Conservation (phyloP, 2,329 filamentous ascomycete genomes). For the Penicillium rolfsii region DNA sequence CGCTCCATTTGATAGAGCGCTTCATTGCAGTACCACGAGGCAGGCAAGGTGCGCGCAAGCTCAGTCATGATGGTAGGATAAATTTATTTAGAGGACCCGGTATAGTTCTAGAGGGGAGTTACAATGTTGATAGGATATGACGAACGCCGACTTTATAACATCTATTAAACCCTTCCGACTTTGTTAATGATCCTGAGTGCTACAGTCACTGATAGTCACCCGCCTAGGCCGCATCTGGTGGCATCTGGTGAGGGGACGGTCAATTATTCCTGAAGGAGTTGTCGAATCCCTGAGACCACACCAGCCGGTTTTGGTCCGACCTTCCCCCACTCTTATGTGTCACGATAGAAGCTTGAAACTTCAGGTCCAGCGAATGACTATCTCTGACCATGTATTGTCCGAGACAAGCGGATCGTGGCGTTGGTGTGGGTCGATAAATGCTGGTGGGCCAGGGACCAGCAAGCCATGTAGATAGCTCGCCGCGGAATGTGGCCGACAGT, state of each 20-base stretch:
- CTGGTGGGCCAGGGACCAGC: neutral
- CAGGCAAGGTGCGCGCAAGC: slow-evolving; percentile 51
- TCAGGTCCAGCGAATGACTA: neutral
- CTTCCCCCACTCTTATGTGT: slow-evolving; percentile 4
- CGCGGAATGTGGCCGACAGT: neutral
- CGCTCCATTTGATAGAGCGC: slow-evolving; percentile 56
- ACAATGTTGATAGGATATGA: neutral
- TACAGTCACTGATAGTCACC: slow-evolving; percentile 6
- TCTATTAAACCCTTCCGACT: neutral
- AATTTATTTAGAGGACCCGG: neutral
- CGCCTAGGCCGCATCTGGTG: slow-evolving; percentile 11
- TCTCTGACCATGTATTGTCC: slow-evolving; percentile 2
- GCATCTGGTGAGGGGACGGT: slow-evolving; percentile 16
- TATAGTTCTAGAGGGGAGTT: neutral
- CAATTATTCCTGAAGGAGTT: slow-evolving; percentile 40
- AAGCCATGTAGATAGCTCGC: neutral
- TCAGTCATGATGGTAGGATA: slow-evolving; percentile 34
- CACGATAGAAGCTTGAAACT: slow-evolving; percentile 1
- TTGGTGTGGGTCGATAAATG: neutral
- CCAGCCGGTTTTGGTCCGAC: slow-evolving; percentile 8
- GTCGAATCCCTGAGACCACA: slow-evolving; percentile 31
- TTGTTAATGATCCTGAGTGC: neutral
- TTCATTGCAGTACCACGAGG: slow-evolving; percentile 56
- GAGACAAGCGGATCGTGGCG: neutral
- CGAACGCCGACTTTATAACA: slow-evolving; percentile 15